These are phyloP conservation scores for Aplosporella prunicola DNA, from an alignment of 2,329 filamentous ascomycete genomes.

Conservation along the genomic window DNA sequence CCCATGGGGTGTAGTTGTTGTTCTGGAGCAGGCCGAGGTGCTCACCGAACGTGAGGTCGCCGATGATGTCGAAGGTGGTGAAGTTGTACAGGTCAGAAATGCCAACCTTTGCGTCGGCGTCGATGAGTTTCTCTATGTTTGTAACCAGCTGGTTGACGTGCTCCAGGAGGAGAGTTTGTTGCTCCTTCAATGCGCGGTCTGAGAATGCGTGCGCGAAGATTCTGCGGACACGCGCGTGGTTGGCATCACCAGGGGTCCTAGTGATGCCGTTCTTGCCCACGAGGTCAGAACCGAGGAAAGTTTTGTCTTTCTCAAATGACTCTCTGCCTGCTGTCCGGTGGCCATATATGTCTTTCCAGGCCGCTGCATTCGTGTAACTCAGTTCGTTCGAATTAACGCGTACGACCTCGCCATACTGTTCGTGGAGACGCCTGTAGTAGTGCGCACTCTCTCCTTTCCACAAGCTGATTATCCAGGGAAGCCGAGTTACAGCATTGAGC, in stretches of 20 bases:
- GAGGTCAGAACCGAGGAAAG: constrained; percentile 19
- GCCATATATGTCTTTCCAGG: constrained; percentile 36
- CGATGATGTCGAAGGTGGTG: constrained; percentile 18
- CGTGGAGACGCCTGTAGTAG: constrained; percentile 26
- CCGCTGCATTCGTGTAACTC: constrained; percentile 27
- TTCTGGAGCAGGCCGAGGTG: constrained; percentile 15
- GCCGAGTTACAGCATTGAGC: constrained; percentile 20
- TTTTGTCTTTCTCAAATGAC: constrained; percentile 20
- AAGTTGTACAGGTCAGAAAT: constrained; percentile 24
- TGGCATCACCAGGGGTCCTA: constrained; percentile 26
- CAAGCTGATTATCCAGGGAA: constrained; percentile 23
- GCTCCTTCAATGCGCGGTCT: constrained; percentile 30
- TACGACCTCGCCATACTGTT: constrained; percentile 34
- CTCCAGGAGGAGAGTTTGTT: constrained; percentile 29
- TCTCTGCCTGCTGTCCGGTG: constrained; percentile 12
- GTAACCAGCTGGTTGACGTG: constrained; percentile 34
- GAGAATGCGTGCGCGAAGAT: constrained; percentile 33
- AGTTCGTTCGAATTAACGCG: constrained; percentile 31
- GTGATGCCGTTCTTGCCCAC: constrained; percentile 24
- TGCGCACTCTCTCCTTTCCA: constrained; percentile 18
- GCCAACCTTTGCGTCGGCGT: constrained; percentile 23
- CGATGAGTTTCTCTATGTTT: constrained; percentile 18
- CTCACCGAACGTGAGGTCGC: constrained; percentile 18
- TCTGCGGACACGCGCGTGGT: constrained; percentile 31
- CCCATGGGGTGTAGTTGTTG: constrained; percentile 19